Evolutionary conservation across 2,329 filamentous ascomycete species (phyloP), one percentile per base, ranked within the genome.

Genomic region (Pseudogymnoascus sp.): DNA sequence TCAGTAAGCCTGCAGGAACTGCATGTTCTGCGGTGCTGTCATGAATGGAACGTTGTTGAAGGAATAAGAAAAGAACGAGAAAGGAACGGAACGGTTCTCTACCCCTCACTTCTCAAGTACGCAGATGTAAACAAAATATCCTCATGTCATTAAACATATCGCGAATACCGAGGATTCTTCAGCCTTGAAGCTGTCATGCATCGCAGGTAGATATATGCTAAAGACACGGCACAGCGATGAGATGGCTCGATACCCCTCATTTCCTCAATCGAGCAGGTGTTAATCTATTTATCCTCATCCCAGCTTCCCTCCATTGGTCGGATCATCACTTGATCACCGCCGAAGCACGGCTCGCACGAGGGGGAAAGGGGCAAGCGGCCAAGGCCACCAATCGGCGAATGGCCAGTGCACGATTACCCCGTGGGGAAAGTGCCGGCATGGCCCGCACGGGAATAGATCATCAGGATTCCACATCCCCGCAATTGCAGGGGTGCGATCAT

Each of bases 381-480:
- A 54, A 54, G 8, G 43, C 43, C 43, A 54, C 43, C 43, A 54
- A 54, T 54, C 22, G 20, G 28, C 14, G 9, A 16, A 33, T 30
- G 25, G 43, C 43, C 43, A 33, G 28, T 54, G 43, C 43, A 54
- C 28, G 28, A 18, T 54, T 54, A 33, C 43, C 43, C 43, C 43
- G n/a, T 54, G 43, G 43, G 43, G 43, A 33, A 54, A 54, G n/a
- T 30, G n/a, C 28, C 43, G n/a, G 43, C 43, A 54, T 54, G 43
- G 43, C 43, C 43, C 43, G 43, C 43, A 54, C 43, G 43, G 43
- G 43, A 33, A 54, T 54, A 33, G 43, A 33, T 54, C 43, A 54
- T 7, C 43, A 18, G 2, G 8, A 33, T 18, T 54, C 25, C 9
- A n/a, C 14, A 14, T 25, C 43, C 41, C 37, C 37, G 25, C 43